Evolutionary conservation across 805 yeast species (phyloP).

Genomic region (Schwanniomyces occidentalis): DNA sequence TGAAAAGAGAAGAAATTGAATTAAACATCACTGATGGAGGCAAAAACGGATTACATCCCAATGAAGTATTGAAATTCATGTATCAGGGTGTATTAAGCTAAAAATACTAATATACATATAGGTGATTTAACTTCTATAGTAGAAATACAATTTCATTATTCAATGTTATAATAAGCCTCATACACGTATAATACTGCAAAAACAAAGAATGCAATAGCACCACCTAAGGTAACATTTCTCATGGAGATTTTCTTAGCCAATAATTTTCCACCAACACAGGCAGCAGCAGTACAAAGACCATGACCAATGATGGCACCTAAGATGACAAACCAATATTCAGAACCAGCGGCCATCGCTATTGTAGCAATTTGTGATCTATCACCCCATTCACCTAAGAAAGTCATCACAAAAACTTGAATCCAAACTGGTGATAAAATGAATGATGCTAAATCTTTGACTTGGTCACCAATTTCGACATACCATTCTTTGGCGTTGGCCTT

Average conservation of each 20-base stretch:
- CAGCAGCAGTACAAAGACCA: conserved; percentile 79
- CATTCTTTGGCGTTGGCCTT: conserved; percentile 20
- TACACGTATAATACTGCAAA: conserved; percentile 80
- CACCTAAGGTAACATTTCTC: conserved; percentile 90
- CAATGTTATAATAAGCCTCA: conserved; percentile 48
- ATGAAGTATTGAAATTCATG: conserved; percentile 40
- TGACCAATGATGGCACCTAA: conserved; percentile 91
- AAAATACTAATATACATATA: not conserved
- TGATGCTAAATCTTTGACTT: conserved; percentile 55
- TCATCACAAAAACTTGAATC: conserved; percentile 94
- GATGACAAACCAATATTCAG: conserved; percentile 86
- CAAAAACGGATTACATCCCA: conserved; percentile 28
- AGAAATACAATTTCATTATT: not conserved
- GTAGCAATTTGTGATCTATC: conserved; percentile 98
- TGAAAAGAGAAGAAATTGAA: conserved; percentile 25
- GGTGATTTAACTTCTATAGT: not conserved
- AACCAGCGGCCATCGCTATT: conserved; percentile 97
- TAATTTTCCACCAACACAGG: conserved; percentile 91
- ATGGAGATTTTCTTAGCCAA: conserved; percentile 86
- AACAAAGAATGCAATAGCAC: conserved; percentile 81
- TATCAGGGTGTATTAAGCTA: conserved; percentile 31
- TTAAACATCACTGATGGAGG: conserved; percentile 25
- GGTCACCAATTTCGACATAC: conserved; percentile 32
- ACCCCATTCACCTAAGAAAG: conserved; percentile 98
- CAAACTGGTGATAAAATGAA: conserved; percentile 81